phyloP scores from a whole-genome alignment of 1,139 yeast species.

The Kurtzmaniella quercitrusa region DNA sequence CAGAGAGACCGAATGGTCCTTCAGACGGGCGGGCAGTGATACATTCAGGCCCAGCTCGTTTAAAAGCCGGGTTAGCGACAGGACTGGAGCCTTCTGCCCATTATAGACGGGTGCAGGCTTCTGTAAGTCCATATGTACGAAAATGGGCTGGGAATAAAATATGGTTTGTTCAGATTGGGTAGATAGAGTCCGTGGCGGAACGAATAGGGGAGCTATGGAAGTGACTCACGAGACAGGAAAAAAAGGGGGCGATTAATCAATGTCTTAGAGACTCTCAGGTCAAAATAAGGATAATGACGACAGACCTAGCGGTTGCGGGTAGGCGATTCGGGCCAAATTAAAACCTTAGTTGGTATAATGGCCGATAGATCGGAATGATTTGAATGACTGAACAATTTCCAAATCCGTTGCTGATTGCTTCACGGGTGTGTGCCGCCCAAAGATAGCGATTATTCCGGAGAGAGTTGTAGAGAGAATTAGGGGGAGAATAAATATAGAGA shows the following conservation, averaged over 20 bases:
- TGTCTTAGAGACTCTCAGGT: background rate
- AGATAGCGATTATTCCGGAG: background rate
- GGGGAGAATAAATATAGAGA: background rate
- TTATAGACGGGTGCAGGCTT: constrained; percentile 12
- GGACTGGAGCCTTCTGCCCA: constrained; percentile 19
- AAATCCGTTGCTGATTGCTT: constrained; percentile 1
- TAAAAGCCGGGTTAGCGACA: constrained; percentile 42
- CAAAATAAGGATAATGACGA: background rate
- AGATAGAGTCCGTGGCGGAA: background rate
- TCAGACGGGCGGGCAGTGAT: constrained; percentile 23
- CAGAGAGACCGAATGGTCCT: constrained; percentile 17
- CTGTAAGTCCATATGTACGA: constrained; percentile 10
- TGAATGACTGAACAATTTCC: background rate
- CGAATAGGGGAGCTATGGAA: background rate
- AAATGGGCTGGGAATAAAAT: constrained; percentile 5
- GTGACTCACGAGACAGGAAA: background rate
- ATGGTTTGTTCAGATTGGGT: constrained; percentile 3
- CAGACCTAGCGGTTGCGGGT: background rate
- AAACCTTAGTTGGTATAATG: background rate
- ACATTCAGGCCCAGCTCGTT: constrained; percentile 33
- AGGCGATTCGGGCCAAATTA: background rate
- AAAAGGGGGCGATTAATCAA: background rate
- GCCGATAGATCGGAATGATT: background rate
- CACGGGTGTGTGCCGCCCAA: background rate
- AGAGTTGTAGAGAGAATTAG: background rate